Percentiles rank a stretch among this genome's conserved stretches.
These are phyloP conservation scores for Naganishia antarctica DNA, from an alignment of 768 basidiomycete species.

Conservation along the genomic window DNA sequence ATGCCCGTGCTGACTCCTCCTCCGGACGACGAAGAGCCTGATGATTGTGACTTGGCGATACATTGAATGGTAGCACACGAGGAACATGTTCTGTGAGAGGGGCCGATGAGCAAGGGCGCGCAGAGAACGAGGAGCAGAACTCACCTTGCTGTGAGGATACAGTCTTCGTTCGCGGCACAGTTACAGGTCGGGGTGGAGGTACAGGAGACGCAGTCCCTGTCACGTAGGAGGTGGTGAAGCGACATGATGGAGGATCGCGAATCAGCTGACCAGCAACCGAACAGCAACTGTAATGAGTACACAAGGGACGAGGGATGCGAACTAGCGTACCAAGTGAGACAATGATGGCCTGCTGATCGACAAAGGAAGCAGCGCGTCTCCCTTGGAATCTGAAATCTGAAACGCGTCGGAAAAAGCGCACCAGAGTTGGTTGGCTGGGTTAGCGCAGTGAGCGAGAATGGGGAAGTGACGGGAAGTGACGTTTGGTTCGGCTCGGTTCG, in stretches of 20 bases:
- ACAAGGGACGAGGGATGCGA: no score
- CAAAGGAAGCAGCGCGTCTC: background rate
- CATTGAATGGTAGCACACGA: constrained; percentile 46
- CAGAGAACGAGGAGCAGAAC: background rate
- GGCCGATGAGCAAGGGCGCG: no score
- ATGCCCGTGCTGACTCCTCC: constrained; percentile 43
- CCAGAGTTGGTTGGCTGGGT: no score
- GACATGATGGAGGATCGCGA: background rate
- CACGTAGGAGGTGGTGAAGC: background rate
- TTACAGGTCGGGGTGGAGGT: constrained; percentile 20
- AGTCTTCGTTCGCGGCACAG: constrained; percentile 20
- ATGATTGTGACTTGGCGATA: constrained; percentile 20
- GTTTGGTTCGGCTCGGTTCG: no score
- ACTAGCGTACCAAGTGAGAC: no score
- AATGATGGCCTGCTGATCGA: no score
- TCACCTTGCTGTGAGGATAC: constrained; percentile 11
- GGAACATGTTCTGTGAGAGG: constrained; percentile 46
- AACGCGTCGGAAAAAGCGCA: background rate
- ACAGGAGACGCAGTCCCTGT: constrained; percentile 15
- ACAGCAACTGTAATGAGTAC: no score
- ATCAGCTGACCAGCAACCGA: no score
- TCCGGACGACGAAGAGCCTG: constrained; percentile 22
- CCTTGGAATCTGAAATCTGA: background rate
- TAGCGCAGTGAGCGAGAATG: no score
- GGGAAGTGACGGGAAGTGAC: no score